These are phyloP conservation scores for Pelargonium nanum DNA, from an alignment of 345 rosid genomes.

Conservation along the genomic window DNA sequence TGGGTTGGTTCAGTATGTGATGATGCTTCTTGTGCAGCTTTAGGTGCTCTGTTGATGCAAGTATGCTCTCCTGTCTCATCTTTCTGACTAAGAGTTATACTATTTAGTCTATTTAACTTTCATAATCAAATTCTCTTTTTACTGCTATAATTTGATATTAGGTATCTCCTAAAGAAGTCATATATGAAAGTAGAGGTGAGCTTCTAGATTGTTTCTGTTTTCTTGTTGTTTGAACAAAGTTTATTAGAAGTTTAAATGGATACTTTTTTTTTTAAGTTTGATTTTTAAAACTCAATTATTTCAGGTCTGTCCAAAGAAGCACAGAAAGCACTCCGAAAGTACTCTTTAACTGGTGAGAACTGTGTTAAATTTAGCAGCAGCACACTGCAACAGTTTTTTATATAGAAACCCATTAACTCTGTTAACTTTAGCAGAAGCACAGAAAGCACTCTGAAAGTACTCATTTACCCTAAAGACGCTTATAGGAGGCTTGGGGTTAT, in stretches of 20 bases:
- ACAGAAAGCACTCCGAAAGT: conserved; percentile 69
- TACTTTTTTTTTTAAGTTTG: not conserved
- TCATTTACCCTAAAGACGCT: not conserved
- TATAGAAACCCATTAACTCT: no score
- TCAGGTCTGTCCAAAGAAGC: conserved; percentile 83
- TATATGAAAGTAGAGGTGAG: conserved; percentile 71
- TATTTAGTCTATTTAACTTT: not conserved
- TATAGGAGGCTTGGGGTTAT: not conserved
- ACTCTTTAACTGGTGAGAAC: conserved; percentile 52
- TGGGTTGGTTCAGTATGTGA: conserved; percentile 78
- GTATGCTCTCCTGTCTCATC: conserved; percentile 31
- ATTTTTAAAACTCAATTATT: conserved; percentile 15
- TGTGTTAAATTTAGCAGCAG: not conserved
- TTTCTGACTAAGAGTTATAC: not conserved
- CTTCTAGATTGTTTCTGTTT: conserved; percentile 10
- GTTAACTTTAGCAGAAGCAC: no score
- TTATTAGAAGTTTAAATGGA: not conserved
- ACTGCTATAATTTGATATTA: conserved; percentile 18
- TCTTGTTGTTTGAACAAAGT: not conserved
- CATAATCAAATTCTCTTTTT: conserved; percentile 11
- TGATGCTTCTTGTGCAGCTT: conserved; percentile 70
- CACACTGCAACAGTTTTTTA: not conserved
- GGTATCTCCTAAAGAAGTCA: conserved; percentile 89
- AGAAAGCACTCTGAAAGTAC: no score
- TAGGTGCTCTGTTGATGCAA: conserved; percentile 92